A percentile compares a stretch with the other conserved stretches of the same genome.
phyloP scores from a whole-genome alignment of 305 asterid species.

The Lippia alba region DNA sequence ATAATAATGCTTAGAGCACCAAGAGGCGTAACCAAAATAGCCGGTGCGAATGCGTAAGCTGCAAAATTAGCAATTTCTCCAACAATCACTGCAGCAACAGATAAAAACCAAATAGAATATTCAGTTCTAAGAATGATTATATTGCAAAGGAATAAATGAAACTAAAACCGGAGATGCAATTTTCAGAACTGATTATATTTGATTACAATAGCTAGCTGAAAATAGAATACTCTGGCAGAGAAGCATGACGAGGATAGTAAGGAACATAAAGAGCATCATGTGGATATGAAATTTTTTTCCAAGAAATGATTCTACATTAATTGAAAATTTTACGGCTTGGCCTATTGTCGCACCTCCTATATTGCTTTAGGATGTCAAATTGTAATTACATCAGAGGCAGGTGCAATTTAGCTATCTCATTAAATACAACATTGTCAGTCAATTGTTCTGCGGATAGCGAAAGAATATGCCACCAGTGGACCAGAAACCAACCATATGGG shows the following conservation, averaged over 20 bases:
- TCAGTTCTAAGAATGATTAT: slow-evolving; percentile 8
- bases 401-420: slow-evolving; percentile 12
- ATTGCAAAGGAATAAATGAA: slow-evolving; percentile 13
- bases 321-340: too few relatives aligned
- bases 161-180: slow-evolving; percentile 1
- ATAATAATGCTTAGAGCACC: slow-evolving; percentile 99
- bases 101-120: slow-evolving; percentile 33
- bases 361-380: too few relatives aligned
- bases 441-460: neutral
- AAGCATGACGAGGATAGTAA: neutral
- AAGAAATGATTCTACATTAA: too few relatives aligned
- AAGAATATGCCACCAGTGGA: neutral
- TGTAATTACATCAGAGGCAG: neutral
- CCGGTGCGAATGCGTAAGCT: slow-evolving; percentile 99
- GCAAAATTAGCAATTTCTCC: slow-evolving; percentile 99
- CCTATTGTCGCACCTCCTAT: too few relatives aligned
- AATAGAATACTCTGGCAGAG: slow-evolving; percentile 6
- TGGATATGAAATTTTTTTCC: too few relatives aligned
- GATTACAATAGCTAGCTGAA: slow-evolving; percentile 19
- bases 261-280: slow-evolving; percentile 15
- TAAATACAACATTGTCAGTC: slow-evolving; percentile 9
- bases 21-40: slow-evolving; percentile 97
- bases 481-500: neutral
- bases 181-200: neutral
- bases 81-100: slow-evolving; percentile 80